These are phyloP conservation scores for Wickerhamomyces pijperi DNA, from an alignment of 805 yeast species.

Conservation along the genomic window DNA sequence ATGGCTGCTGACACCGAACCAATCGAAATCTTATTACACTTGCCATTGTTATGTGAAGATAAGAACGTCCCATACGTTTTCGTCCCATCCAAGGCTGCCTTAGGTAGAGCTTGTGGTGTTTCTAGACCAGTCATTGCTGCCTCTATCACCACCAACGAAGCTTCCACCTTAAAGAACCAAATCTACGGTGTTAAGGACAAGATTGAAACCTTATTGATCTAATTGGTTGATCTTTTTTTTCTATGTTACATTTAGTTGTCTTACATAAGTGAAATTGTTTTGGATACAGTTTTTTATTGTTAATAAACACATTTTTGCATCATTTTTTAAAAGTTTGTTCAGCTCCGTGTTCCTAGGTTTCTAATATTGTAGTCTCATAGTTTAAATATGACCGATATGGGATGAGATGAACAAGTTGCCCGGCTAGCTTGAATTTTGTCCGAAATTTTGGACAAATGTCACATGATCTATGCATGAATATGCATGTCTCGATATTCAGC, in stretches of 20 bases:
- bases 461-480: too few relatives aligned
- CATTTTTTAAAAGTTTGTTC: too few relatives aligned
- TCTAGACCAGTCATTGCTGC: slow-evolving; percentile 99
- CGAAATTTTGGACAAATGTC: too few relatives aligned
- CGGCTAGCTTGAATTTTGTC: too few relatives aligned
- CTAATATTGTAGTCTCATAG: too few relatives aligned
- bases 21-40: slow-evolving; percentile 92
- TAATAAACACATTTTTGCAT: too few relatives aligned
- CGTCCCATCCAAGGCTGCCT: slow-evolving; percentile 95
- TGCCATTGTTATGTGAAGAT: slow-evolving; percentile 97
- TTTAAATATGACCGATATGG: too few relatives aligned
- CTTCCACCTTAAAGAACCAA: slow-evolving; percentile 94
- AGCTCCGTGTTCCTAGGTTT: too few relatives aligned
- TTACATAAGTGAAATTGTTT: slow-evolving; percentile 2
- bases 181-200: slow-evolving; percentile 96
- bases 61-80: slow-evolving; percentile 99
- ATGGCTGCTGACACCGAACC: slow-evolving; percentile 99
- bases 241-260: neutral
- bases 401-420: too few relatives aligned
- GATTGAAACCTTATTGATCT: slow-evolving; percentile 94
- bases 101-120: slow-evolving; percentile 99
- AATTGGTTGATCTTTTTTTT: slow-evolving; percentile 16
- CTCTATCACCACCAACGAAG: slow-evolving; percentile 95
- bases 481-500: too few relatives aligned
- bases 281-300: too few relatives aligned